Conservation (phyloP, 2,329 filamentous ascomycete genomes). For the Cyphellophora europaea region DNA sequence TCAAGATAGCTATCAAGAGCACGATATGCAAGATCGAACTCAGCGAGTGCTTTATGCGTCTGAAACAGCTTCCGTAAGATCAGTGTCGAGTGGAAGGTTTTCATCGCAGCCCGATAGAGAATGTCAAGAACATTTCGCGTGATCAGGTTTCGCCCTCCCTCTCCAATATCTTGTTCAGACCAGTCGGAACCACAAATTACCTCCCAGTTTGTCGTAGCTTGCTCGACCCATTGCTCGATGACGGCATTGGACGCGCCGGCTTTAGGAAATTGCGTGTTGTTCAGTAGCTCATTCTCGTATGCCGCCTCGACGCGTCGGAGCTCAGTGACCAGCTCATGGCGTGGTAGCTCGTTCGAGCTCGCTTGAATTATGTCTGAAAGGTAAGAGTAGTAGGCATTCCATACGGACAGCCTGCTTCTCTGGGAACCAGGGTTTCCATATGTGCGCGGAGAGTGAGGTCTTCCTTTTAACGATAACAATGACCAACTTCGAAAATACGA, state of each 20-base stretch:
- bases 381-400: constrained; percentile 75
- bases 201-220: constrained; percentile 77
- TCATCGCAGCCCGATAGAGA: constrained; percentile 80
- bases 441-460: constrained; percentile 8
- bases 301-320: constrained; percentile 67
- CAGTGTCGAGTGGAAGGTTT: constrained; percentile 89
- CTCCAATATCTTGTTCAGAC: constrained; percentile 70
- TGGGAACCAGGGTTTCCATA: constrained; percentile 15
- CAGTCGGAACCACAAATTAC: constrained; percentile 71
- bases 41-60: constrained; percentile 76
- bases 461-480: constrained; percentile 9
- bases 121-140: constrained; percentile 72
- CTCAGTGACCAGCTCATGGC: constrained; percentile 61
- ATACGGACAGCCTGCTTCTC: constrained; percentile 56
- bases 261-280: constrained; percentile 73
- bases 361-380: constrained; percentile 62
- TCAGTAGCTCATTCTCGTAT: constrained; percentile 70
- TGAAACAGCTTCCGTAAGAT: constrained; percentile 80
- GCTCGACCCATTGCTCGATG: constrained; percentile 71
- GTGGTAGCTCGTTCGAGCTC: constrained; percentile 18
- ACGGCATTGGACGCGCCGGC: constrained; percentile 70
- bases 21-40: constrained; percentile 85
- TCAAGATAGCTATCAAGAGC: constrained; percentile 88
- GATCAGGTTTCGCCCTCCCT: constrained; percentile 66
- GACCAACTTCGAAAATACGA: constrained; percentile 38